These are phyloP conservation scores for Panicum miliaceum DNA, from an alignment of 176 grass and related monocot genomes.

Conservation along the genomic window DNA sequence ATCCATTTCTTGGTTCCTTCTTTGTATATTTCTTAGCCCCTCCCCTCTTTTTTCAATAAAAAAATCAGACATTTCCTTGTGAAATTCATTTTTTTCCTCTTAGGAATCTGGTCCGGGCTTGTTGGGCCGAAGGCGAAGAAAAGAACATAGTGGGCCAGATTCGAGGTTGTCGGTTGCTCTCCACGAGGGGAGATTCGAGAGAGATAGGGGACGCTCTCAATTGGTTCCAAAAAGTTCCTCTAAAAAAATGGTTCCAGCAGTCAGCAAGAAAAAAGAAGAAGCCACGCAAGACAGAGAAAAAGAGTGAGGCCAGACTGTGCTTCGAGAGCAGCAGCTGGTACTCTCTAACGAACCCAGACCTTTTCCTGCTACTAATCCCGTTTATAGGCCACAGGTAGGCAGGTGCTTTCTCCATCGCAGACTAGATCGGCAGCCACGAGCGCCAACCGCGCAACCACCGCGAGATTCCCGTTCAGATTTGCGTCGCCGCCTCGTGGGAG, in stretches of 20 bases:
- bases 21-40: background rate
- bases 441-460: slow-evolving; percentile 54
- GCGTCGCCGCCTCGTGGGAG: background rate
- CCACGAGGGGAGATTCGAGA: background rate
- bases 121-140: background rate
- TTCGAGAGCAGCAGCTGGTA: background rate
- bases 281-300: background rate
- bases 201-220: background rate
- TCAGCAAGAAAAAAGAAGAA: background rate
- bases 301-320: background rate
- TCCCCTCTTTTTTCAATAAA: background rate
- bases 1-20: background rate
- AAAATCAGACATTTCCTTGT: background rate
- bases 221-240: background rate
- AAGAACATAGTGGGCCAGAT: background rate
- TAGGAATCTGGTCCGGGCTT: background rate
- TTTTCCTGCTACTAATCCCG: background rate
- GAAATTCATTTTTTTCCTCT: background rate
- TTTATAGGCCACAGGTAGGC: background rate
- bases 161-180: background rate
- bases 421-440: slow-evolving; percentile 39
- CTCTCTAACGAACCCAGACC: background rate
- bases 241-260: background rate
- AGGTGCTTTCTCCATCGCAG: slow-evolving; percentile 2
- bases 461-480: slow-evolving; percentile 32